Conservation (phyloP, 106 monocot genomes). For the Dendrobium catenatum region DNA sequence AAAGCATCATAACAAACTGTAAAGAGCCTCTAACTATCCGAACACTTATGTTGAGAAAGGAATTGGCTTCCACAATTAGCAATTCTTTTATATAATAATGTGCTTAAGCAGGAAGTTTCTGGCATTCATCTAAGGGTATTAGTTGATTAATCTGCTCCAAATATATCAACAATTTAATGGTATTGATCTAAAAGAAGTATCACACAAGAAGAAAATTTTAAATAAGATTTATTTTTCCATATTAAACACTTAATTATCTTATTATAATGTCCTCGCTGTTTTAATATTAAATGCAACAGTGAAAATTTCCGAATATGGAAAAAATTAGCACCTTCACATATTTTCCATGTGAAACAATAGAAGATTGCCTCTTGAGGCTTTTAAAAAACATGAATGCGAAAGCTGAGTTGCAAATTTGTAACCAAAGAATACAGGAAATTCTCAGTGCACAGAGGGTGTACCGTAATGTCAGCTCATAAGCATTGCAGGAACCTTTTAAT, state of each 20-base stretch:
- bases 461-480: not conserved
- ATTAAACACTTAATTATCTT: not conserved
- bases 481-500: not conserved
- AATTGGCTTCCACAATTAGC: no score
- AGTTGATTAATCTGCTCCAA: not conserved
- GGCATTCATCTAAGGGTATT: not conserved
- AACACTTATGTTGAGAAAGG: no score
- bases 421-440: not conserved
- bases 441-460: not conserved
- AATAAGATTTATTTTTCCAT: no score
- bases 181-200: not conserved
- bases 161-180: not conserved
- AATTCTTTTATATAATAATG: no score
- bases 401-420: not conserved
- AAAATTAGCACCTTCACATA: not conserved
- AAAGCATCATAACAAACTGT: no score
- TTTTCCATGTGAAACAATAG: not conserved
- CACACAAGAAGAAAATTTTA: not conserved
- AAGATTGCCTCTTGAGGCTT: not conserved
- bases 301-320: not conserved
- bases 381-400: no score
- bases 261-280: not conserved
- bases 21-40: no score
- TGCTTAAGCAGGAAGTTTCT: slow-evolving; percentile 4
- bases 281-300: not conserved